phyloP scores from a whole-genome alignment of 2,329 filamentous ascomycete genomes.

The Claviceps sp. region DNA sequence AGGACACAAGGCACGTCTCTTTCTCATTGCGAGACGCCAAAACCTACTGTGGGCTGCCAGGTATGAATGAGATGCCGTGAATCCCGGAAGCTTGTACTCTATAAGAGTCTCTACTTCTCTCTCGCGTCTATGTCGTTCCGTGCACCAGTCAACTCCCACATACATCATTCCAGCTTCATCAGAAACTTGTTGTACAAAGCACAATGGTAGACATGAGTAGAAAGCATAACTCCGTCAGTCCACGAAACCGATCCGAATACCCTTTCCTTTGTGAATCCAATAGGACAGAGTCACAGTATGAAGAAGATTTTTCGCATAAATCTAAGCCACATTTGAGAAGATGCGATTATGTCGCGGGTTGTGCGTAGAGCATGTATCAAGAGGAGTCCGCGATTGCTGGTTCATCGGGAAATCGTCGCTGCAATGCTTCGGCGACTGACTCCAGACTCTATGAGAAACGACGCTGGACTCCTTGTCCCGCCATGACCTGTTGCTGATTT shows the following conservation, averaged over 20 bases:
- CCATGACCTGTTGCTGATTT: constrained; percentile 39
- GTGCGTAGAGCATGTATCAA: background rate
- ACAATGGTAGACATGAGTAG: constrained; percentile 5
- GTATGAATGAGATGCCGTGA: background rate
- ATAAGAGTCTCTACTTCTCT: background rate
- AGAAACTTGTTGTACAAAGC: constrained; percentile 16
- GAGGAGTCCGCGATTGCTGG: background rate
- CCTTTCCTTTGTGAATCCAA: background rate
- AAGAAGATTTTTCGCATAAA: background rate
- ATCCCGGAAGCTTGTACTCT: background rate
- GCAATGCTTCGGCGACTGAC: background rate
- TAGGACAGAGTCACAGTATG: background rate
- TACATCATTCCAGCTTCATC: constrained; percentile 11
- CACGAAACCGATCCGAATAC: background rate
- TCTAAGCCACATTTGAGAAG: background rate
- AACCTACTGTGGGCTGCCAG: background rate
- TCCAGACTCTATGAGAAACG: constrained; percentile 39
- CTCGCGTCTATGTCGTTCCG: background rate
- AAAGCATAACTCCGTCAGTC: background rate
- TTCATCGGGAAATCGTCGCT: background rate
- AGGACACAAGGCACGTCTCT: background rate
- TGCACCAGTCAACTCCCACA: background rate
- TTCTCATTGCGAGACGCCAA: background rate
- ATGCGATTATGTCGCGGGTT: background rate
- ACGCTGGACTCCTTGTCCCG: constrained; percentile 39